These are phyloP conservation scores for Aspergillus asperescens DNA, from an alignment of 495 filamentous ascomycete species.

Conservation along the genomic window DNA sequence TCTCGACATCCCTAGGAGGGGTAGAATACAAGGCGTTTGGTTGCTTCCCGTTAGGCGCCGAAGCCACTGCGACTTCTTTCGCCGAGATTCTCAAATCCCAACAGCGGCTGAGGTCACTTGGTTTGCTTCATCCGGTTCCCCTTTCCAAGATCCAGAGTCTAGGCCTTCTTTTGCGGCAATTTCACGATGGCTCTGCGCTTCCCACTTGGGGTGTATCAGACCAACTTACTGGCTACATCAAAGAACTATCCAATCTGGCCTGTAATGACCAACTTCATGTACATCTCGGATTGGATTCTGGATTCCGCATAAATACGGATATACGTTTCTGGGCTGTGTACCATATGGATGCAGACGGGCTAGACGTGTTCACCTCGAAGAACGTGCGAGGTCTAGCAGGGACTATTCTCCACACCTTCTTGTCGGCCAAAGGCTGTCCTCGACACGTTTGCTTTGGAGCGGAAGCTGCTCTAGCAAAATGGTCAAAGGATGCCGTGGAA, in stretches of 20 bases:
- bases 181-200: conserved; percentile 24
- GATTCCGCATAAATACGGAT: conserved; percentile 44
- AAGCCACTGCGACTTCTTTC: conserved; percentile 40
- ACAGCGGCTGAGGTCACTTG: conserved; percentile 40
- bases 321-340: conserved; percentile 54
- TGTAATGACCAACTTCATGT: conserved; percentile 30
- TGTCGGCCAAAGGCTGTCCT: conserved; percentile 45
- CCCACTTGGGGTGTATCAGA: conserved; percentile 13
- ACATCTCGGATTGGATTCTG: conserved; percentile 49
- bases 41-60: conserved; percentile 53
- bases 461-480: conserved; percentile 42
- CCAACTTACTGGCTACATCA: conserved; percentile 25
- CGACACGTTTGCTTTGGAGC: conserved; percentile 49
- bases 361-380: conserved; percentile 52
- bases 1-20: conserved; percentile 46
- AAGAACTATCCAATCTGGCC: conserved; percentile 31
- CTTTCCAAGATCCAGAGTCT: conserved; percentile 32
- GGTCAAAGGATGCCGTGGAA: conserved; percentile 31
- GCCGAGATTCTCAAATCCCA: conserved; percentile 47
- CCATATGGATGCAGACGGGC: conserved; percentile 37
- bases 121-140: conserved; percentile 43
- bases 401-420: conserved; percentile 52
- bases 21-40: conserved; percentile 45
- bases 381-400: conserved; percentile 45
- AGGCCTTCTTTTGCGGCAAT: conserved; percentile 27